phyloP scores from a whole-genome alignment of 768 basidiomycete genomes.

The Kwoniella sp. region DNA sequence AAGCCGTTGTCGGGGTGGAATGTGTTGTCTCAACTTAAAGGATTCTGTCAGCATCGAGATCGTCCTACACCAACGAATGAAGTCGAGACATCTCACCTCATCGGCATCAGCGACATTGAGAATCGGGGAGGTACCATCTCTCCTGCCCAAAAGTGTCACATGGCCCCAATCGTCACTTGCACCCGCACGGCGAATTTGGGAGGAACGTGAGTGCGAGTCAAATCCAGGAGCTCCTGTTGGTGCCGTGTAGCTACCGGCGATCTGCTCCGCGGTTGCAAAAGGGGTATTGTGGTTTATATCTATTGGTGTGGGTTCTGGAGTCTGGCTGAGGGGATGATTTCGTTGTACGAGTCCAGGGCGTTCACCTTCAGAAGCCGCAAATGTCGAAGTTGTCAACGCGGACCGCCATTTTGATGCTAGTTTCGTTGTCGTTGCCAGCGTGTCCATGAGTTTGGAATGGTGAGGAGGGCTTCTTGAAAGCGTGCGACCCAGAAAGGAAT shows the following conservation, averaged over 20 bases:
- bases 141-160: constrained; percentile 34
- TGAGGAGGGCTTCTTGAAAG: constrained; percentile 15
- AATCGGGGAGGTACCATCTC: constrained; percentile 37
- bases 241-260: constrained; percentile 34
- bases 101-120: constrained; percentile 34
- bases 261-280: constrained; percentile 37
- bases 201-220: constrained; percentile 7
- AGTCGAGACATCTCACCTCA: constrained; percentile 28
- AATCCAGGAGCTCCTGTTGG: constrained; percentile 51
- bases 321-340: neutral
- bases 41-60: neutral
- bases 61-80: neutral
- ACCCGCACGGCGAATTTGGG: neutral
- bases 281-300: constrained; percentile 49
- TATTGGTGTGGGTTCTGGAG: constrained; percentile 22
- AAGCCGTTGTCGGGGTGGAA: constrained; percentile 51
- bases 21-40: constrained; percentile 33
- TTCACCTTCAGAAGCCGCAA: constrained; percentile 12
- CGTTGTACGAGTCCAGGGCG: neutral
- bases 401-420: constrained; percentile 52
- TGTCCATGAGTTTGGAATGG: constrained; percentile 33
- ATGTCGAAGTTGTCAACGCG: constrained; percentile 28
- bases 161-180: constrained; percentile 27
- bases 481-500: neutral
- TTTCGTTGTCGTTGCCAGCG: constrained; percentile 38